These are phyloP conservation scores for Citrus unshiu DNA, from an alignment of 345 rosid genomes.

Conservation along the genomic window DNA sequence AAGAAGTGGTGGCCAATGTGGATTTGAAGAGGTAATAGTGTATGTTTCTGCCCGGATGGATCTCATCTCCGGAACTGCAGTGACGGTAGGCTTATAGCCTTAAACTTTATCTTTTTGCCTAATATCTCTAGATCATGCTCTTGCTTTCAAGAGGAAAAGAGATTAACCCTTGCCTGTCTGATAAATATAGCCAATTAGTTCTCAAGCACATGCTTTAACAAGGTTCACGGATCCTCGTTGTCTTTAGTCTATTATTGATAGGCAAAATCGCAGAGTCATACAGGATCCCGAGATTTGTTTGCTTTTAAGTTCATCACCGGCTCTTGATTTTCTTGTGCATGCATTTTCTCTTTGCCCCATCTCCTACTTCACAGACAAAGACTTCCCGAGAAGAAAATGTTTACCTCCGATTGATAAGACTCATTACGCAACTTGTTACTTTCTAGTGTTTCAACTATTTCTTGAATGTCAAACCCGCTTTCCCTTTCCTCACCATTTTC, in stretches of 20 bases:
- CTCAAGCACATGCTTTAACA: neutral
- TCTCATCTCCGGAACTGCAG: slow-evolving; percentile 13
- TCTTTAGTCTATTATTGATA: neutral
- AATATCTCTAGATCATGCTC: neutral
- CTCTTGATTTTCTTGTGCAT: neutral
- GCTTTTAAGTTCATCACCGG: neutral
- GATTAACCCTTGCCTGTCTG: neutral
- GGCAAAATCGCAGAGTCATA: neutral
- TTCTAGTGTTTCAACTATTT: neutral
- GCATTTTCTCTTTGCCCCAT: neutral
- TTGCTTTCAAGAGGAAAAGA: neutral
- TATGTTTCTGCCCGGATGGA: slow-evolving; percentile 28
- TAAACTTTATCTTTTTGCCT: neutral
- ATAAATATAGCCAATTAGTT: neutral
- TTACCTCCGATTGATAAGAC: neutral
- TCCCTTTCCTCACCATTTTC: neutral
- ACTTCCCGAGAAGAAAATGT: neutral
- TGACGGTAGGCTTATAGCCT: slow-evolving; percentile 12
- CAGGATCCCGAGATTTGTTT: neutral
- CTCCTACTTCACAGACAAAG: neutral
- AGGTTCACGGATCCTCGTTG: neutral
- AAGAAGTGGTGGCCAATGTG: slow-evolving; percentile 28
- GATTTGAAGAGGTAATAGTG: slow-evolving; percentile 10
- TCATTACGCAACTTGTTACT: neutral
- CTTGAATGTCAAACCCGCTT: neutral